Base-by-base conservation (phyloP, 352 stramenopile species). In the Nothophytophthora sp. region DNA sequence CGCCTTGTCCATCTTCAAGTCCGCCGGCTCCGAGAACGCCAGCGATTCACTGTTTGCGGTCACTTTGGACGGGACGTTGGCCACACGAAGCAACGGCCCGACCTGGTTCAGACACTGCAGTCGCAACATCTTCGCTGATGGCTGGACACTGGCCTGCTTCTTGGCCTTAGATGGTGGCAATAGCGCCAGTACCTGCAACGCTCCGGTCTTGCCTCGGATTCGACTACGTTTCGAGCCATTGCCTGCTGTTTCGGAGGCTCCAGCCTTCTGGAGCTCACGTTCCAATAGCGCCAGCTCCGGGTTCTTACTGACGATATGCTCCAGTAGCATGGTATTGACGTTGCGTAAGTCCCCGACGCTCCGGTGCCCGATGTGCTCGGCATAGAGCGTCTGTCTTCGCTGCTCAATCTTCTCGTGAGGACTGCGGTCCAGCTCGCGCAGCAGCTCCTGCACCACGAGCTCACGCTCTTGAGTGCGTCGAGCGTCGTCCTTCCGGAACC, bases 251-350 rank as follows among this genome's bases (percentile, higher is more conserved):
- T 18, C 43, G 2, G 25, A 20, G 0, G 16, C 18, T 35, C 50
- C 50, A 3, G 41, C 6, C 19, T 45, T 7, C 25, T 51, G 42
- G 20, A 55, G 52, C 22, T 63, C 60, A n/a, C 40, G 69, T 53
- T 73, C 68, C 12, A 64, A 61, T 58, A 75, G 16, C 1, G 67
- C 60, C 0, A 89, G 64, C 33, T 89, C 78, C 0, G 75, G 73
- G 34, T 81, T 76, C 38, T 85, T 79, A 45, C 63, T 86, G 42
- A 86, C 76, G 11, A 89, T 75, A 37, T 89, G 78, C n/a, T 87
- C 78, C 0, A 89, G 30, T 38, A 89, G 24, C 61, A 89, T 74
- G 2, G 67, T 50, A 30, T 68, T 85, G 2, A 86, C 66, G 30
- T 72, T 65, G 3, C 59, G 58, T 1, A 84, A 30, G 5, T 86